phyloP scores from a whole-genome alignment of 768 basidiomycete genomes.

The Plicaturopsis crispa region DNA sequence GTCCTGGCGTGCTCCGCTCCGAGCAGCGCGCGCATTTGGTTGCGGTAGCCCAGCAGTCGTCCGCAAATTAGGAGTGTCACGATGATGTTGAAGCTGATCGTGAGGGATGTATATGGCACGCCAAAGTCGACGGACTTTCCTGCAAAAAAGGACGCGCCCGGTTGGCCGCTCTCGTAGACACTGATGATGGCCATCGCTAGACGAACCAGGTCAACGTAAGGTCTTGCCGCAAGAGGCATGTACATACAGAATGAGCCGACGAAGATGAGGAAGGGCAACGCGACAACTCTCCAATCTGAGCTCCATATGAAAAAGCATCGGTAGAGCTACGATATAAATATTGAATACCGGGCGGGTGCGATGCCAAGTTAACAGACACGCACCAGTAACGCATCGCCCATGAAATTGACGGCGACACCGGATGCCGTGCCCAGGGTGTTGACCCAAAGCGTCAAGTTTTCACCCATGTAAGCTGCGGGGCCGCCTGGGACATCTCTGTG shows the following conservation, averaged over 20 bases:
- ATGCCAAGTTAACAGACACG: constrained; percentile 2
- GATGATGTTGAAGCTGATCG: constrained; percentile 33
- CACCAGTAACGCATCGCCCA: constrained; percentile 32
- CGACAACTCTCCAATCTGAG: constrained; percentile 8
- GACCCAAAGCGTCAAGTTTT: constrained; percentile 18
- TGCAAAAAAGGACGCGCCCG: constrained; percentile 32
- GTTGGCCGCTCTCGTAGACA: constrained; percentile 28
- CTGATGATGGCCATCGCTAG: constrained; percentile 34
- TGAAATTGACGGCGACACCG: constrained; percentile 22
- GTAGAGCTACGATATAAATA: constrained; percentile 20
- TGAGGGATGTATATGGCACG: constrained; percentile 30
- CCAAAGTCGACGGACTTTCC: constrained; percentile 30
- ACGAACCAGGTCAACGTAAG: no score
- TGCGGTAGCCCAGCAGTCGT: constrained; percentile 27
- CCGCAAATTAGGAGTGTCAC: constrained; percentile 30
- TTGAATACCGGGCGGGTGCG: background rate
- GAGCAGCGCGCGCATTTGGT: constrained; percentile 18
- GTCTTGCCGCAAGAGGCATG: no score
- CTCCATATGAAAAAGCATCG: constrained; percentile 29
- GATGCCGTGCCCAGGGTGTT: constrained; percentile 22
- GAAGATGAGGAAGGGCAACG: constrained; percentile 15
- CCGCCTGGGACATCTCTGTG: constrained; percentile 25
- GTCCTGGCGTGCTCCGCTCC: constrained; percentile 21
- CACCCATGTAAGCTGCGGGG: constrained; percentile 21
- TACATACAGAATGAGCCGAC: constrained; percentile 15